Percentiles rank a stretch among this genome's conserved stretches.
Evolutionary conservation across 352 stramenopile species (phyloP).

Genomic region (Pythium graminicola): DNA sequence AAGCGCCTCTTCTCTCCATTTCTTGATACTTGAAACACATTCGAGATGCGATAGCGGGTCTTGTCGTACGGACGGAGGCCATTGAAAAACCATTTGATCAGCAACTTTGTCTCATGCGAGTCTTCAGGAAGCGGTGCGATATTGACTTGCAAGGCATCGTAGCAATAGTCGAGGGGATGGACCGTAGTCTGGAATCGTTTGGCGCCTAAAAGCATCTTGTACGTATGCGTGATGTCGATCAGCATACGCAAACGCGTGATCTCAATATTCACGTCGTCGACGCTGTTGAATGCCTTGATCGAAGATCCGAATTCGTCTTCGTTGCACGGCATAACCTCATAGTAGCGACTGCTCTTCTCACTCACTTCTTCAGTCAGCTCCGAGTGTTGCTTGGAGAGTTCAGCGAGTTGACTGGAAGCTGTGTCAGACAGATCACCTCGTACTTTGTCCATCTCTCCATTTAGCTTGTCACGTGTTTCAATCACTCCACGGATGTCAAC

Average conservation of each 20-base stretch:
- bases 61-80: slow-evolving; percentile 29
- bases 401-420: slow-evolving; percentile 29
- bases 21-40: slow-evolving; percentile 59
- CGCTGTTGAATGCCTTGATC: slow-evolving; percentile 56
- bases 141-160: slow-evolving; percentile 62
- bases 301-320: slow-evolving; percentile 50
- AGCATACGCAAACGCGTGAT: slow-evolving; percentile 56
- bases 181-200: slow-evolving; percentile 32
- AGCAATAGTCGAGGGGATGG: slow-evolving; percentile 77
- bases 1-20: slow-evolving; percentile 51
- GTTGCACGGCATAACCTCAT: slow-evolving; percentile 71
- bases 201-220: slow-evolving; percentile 68
- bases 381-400: slow-evolving; percentile 43
- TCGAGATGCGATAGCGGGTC: slow-evolving; percentile 44
- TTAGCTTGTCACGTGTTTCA: slow-evolving; percentile 41
- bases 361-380: slow-evolving; percentile 57
- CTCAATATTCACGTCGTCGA: slow-evolving; percentile 54
- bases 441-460: slow-evolving; percentile 40
- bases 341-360: slow-evolving; percentile 69
- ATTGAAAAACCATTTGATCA: slow-evolving; percentile 60
- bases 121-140: slow-evolving; percentile 27
- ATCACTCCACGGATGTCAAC: slow-evolving; percentile 43
- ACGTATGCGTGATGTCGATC: slow-evolving; percentile 66
- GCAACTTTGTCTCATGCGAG: slow-evolving; percentile 35
- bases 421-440: slow-evolving; percentile 46